Evolutionary conservation across 2,329 filamentous ascomycete genomes (phyloP).

Genomic region (Metarhizium album): DNA sequence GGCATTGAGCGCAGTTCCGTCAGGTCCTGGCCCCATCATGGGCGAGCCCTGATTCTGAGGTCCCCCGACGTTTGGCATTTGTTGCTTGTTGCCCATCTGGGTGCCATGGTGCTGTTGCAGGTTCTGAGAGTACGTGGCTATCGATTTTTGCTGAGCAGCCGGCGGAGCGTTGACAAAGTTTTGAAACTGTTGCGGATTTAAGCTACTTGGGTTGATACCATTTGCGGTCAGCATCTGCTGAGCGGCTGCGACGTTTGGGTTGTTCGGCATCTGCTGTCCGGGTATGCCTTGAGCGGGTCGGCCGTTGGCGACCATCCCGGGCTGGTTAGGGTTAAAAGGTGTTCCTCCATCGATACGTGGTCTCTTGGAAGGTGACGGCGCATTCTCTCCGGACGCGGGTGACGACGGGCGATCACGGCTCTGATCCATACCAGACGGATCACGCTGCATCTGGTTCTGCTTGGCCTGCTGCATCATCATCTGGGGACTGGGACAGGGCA

Average conservation of each 20-base stretch:
- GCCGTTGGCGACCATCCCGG: slow-evolving; percentile 63
- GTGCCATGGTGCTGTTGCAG: slow-evolving; percentile 71
- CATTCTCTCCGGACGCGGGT: slow-evolving; percentile 74
- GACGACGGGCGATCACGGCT: slow-evolving; percentile 73
- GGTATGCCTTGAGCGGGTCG: slow-evolving; percentile 61
- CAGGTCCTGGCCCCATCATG: slow-evolving; percentile 66
- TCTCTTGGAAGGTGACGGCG: slow-evolving; percentile 85
- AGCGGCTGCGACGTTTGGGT: slow-evolving; percentile 36
- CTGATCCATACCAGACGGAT: slow-evolving; percentile 78
- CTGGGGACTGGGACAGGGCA: slow-evolving; percentile 40
- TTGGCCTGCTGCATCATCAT: slow-evolving; percentile 64
- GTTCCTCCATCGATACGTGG: slow-evolving; percentile 63
- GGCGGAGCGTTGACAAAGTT: slow-evolving; percentile 44
- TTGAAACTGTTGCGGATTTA: slow-evolving; percentile 69
- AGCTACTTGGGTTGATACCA: slow-evolving; percentile 63
- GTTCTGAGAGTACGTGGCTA: slow-evolving; percentile 78
- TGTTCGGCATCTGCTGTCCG: slow-evolving; percentile 53
- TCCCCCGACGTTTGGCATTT: slow-evolving; percentile 60
- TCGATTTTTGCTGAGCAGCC: slow-evolving; percentile 65
- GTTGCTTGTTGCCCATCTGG: slow-evolving; percentile 73
- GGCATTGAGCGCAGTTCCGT: slow-evolving; percentile 44
- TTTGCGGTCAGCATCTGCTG: slow-evolving; percentile 54
- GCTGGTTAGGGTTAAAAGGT: slow-evolving; percentile 61
- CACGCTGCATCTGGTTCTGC: slow-evolving; percentile 75
- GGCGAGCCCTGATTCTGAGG: slow-evolving; percentile 71